These are phyloP conservation scores for Suhomyces bolitotheri DNA, from an alignment of 1,139 yeast genomes.

Conservation along the genomic window DNA sequence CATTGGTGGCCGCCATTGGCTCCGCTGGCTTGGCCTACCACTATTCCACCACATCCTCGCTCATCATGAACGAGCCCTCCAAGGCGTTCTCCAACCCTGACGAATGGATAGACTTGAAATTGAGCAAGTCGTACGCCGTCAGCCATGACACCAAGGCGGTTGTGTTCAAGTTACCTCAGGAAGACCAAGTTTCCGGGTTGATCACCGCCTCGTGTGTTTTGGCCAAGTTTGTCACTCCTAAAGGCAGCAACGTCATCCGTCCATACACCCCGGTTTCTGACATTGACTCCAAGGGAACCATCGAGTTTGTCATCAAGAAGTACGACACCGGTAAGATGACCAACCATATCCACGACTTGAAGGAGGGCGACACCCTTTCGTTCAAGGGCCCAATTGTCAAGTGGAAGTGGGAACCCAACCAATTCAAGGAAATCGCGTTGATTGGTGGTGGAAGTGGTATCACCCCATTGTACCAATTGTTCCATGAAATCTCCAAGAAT, in stretches of 20 bases:
- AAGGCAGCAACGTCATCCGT: constrained; percentile 88
- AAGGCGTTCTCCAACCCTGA: constrained; percentile 67
- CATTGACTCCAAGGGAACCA: constrained; percentile 64
- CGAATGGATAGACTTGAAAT: constrained; percentile 80
- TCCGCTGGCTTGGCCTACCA: constrained; percentile 54
- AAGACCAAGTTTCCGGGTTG: constrained; percentile 75
- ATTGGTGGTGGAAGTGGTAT: constrained; percentile 97
- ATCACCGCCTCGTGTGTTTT: constrained; percentile 77
- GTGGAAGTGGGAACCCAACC: constrained; percentile 90
- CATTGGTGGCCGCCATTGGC: constrained; percentile 46
- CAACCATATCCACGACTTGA: constrained; percentile 67
- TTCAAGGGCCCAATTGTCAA: constrained; percentile 95
- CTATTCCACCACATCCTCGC: constrained; percentile 30
- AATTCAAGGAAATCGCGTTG: constrained; percentile 75
- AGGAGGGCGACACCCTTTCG: constrained; percentile 77
- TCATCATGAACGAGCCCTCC: constrained; percentile 48
- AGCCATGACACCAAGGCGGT: constrained; percentile 68
- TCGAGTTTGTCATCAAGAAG: constrained; percentile 81
- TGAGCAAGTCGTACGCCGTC: constrained; percentile 55
- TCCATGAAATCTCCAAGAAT: constrained; percentile 67
- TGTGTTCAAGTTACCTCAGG: constrained; percentile 67
- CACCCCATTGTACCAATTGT: constrained; percentile 88
- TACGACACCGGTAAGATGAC: constrained; percentile 88
- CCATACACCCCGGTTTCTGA: constrained; percentile 94
- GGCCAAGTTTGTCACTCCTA: constrained; percentile 78